Base-by-base conservation (phyloP, 1,284 basidiomycete genomes). In the Tilletia indica region DNA sequence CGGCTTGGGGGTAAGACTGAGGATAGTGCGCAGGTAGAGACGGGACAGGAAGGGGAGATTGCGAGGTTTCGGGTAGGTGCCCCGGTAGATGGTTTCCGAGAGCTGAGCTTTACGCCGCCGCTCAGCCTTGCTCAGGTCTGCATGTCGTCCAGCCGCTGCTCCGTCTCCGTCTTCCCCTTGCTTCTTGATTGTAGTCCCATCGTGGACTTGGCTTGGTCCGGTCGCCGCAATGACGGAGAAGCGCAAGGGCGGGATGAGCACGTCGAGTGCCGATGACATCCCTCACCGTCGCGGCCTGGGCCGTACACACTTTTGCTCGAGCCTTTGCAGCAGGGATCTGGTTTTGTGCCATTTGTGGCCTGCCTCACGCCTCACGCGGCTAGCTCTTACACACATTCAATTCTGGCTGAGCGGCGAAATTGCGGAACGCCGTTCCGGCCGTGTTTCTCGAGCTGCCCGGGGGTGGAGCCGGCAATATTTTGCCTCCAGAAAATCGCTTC, bases 1-100 rank as follows among this genome's bases (percentile, higher is more conserved):
- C 11, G 82, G 77, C 69, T 82, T 79, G 8, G 82, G 82, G 6
- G 81, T 83, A 25, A 83, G 75, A 34, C 77, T 80, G 47, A 83
- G 75, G 38, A 83, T 78, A 14, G 82, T 80, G 21, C 77, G 76
- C 2, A 82, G 74, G 42, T 78, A 76, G 39, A 83, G 70, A 6
- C 78, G 74, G 4, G 76, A 74, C 34, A 83, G 80, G 69, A 83
- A 83, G 48, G 68, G 76, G 21, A 83, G 72, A 54, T 83, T 79
- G 36, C 82, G 77, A 2, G 73, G 56, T 69, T 80, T 81, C 3
- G 82, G 82, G 64, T 83, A 81, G 1, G 82, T 77, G 39, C 82
- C 82, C n/a, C 80, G 75, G 64, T 83, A 83, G 58, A 82, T 69
- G 1, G 77, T 77, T 47, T 82, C 75, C 19, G 73, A 64, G 36